A percentile compares a stretch with the other conserved stretches of the same genome.
Evolutionary conservation across 768 basidiomycete species (phyloP).

Genomic region (Asterophora lycoperdoides): DNA sequence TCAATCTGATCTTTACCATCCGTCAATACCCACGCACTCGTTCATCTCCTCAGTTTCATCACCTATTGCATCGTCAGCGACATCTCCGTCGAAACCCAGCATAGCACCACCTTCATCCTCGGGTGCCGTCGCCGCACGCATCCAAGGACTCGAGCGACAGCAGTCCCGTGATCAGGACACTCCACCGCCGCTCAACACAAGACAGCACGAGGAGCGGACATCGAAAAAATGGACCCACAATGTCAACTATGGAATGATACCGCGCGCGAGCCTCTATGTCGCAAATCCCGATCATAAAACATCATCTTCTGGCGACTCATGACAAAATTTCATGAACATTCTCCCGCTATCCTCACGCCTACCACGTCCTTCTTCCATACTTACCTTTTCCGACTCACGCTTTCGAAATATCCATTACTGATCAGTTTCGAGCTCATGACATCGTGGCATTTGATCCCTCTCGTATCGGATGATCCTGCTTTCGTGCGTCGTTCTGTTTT

Average conservation of each 20-base stretch:
- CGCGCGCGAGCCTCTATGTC: slow-evolving; percentile 60
- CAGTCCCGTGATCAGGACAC: slow-evolving; percentile 44
- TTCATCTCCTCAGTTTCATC: neutral
- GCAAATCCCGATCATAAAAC: slow-evolving; percentile 61
- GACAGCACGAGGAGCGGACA: slow-evolving; percentile 37
- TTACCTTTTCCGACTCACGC: slow-evolving; percentile 5
- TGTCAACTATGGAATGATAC: slow-evolving; percentile 63
- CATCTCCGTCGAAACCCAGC: slow-evolving; percentile 13
- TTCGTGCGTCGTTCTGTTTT: neutral
- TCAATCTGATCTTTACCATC: slow-evolving; percentile 4
- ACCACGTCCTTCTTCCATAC: neutral
- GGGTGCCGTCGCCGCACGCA: slow-evolving; percentile 43
- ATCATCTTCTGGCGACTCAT: slow-evolving; percentile 18
- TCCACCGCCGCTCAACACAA: slow-evolving; percentile 36
- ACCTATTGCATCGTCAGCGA: neutral
- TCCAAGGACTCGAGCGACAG: slow-evolving; percentile 56
- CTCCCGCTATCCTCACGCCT: neutral
- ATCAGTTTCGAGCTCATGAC: neutral
- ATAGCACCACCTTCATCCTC: slow-evolving; percentile 19
- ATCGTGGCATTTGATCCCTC: neutral
- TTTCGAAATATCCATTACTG: neutral
- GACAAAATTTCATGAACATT: slow-evolving; percentile 5
- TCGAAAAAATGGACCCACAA: slow-evolving; percentile 30
- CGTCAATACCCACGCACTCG: neutral
- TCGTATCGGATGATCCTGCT: neutral